A percentile compares a stretch with the other conserved stretches of the same genome.
phyloP scores from a whole-genome alignment of 148 eudicot species.

The Cornus kousa region DNA sequence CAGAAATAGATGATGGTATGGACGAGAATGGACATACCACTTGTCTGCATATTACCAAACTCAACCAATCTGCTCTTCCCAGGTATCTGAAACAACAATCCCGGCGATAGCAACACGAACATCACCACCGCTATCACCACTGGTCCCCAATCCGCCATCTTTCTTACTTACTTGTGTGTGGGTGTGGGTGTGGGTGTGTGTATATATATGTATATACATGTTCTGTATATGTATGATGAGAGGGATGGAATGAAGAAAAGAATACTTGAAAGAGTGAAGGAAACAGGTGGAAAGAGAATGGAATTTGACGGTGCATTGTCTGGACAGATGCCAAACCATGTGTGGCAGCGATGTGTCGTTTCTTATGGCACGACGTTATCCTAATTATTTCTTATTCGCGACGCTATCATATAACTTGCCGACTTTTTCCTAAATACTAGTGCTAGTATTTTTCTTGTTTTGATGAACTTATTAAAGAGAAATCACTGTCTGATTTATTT shows the following conservation, averaged over 20 bases:
- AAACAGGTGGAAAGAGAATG: conserved; percentile 22
- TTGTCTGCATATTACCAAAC: conserved; percentile 59
- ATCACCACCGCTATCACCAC: conserved; percentile 61
- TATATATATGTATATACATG: no score
- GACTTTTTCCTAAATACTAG: no score
- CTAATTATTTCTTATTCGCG: no score
- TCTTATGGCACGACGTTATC: no score
- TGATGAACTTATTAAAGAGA: no score
- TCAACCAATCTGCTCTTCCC: conserved; percentile 47
- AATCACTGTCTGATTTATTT: no score
- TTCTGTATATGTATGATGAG: no score
- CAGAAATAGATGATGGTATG: conserved; percentile 52
- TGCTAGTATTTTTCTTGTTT: no score
- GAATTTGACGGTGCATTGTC: not conserved
- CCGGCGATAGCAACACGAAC: conserved; percentile 54
- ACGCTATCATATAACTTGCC: no score
- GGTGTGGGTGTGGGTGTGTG: no score
- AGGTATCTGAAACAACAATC: conserved; percentile 54
- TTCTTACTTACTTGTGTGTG: not conserved
- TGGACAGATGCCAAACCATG: not conserved
- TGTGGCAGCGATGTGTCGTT: no score
- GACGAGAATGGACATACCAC: conserved; percentile 46
- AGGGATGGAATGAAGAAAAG: not conserved
- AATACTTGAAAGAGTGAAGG: conserved; percentile 21
- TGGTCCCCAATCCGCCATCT: conserved; percentile 69